Evolutionary conservation across 345 rosid genomes (phyloP).

Genomic region (Conringia planisiliqua): DNA sequence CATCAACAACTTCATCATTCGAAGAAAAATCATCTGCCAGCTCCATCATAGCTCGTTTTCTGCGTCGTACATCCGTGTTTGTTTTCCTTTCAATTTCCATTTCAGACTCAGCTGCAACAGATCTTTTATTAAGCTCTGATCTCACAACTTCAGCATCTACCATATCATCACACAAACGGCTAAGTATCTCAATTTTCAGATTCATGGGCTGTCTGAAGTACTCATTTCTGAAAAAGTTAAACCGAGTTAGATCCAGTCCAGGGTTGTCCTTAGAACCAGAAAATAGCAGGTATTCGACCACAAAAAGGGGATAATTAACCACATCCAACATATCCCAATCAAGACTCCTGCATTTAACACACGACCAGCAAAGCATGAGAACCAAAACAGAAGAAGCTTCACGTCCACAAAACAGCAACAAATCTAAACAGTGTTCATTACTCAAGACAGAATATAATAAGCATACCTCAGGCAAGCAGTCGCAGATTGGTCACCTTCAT

Average conservation of each 20-base stretch:
- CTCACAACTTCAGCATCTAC: conserved; percentile 70
- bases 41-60: conserved; percentile 47
- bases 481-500: conserved; percentile 81
- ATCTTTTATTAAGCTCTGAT: conserved; percentile 71
- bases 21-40: conserved; percentile 46
- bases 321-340: conserved; percentile 79
- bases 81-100: conserved; percentile 56
- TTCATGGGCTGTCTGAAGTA: conserved; percentile 66
- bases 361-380: conserved; percentile 28
- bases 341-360: conserved; percentile 71
- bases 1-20: conserved; percentile 54
- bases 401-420: conserved; percentile 3
- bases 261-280: conserved; percentile 52
- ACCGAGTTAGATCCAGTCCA: conserved; percentile 51
- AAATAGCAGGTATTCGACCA: conserved; percentile 72
- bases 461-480: conserved; percentile 83
- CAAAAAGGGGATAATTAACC: conserved; percentile 82
- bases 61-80: conserved; percentile 48
- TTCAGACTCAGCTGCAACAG: conserved; percentile 60
- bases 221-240: conserved; percentile 59
- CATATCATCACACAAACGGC: conserved; percentile 76
- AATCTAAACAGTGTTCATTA: not conserved
- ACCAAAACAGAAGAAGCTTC: conserved; percentile 15
- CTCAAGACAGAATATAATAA: conserved; percentile 12
- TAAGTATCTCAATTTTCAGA: conserved; percentile 68